These are phyloP conservation scores for Fusarium graminum DNA, from an alignment of 2,329 filamentous ascomycete species.

Conservation along the genomic window DNA sequence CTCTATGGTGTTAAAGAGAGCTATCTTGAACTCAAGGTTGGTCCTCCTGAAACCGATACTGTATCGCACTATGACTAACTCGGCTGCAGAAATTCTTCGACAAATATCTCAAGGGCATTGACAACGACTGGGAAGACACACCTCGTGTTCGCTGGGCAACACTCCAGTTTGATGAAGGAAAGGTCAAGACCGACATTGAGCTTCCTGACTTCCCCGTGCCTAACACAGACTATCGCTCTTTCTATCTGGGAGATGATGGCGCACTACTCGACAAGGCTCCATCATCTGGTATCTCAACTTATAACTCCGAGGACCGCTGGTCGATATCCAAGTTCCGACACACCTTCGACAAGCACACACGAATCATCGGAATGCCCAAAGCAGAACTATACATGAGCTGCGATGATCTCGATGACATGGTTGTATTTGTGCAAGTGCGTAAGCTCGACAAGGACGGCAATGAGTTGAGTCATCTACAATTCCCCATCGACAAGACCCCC, in stretches of 20 bases:
- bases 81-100: conserved; percentile 32
- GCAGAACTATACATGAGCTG: conserved; percentile 39
- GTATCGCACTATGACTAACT: background rate
- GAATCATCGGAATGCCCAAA: conserved; percentile 31
- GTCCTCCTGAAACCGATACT: fast-evolving
- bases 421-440: conserved; percentile 20
- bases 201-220: conserved; percentile 33
- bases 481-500: conserved; percentile 20
- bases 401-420: conserved; percentile 26
- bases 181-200: conserved; percentile 33
- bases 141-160: conserved; percentile 40
- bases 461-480: conserved; percentile 24
- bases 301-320: conserved; percentile 35
- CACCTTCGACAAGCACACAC: conserved; percentile 26
- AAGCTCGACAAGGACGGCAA: conserved; percentile 23
- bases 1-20: conserved; percentile 27
- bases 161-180: conserved; percentile 40
- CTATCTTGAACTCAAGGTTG: conserved; percentile 20
- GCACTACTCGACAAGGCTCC: conserved; percentile 1
- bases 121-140: conserved; percentile 44
- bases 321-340: conserved; percentile 35
- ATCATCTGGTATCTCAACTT: conserved; percentile 4
- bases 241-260: conserved; percentile 14
- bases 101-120: conserved; percentile 37
- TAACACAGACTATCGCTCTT: conserved; percentile 17